These are phyloP conservation scores for Auriscalpium microsporum DNA, from an alignment of 768 basidiomycete species.

Conservation along the genomic window DNA sequence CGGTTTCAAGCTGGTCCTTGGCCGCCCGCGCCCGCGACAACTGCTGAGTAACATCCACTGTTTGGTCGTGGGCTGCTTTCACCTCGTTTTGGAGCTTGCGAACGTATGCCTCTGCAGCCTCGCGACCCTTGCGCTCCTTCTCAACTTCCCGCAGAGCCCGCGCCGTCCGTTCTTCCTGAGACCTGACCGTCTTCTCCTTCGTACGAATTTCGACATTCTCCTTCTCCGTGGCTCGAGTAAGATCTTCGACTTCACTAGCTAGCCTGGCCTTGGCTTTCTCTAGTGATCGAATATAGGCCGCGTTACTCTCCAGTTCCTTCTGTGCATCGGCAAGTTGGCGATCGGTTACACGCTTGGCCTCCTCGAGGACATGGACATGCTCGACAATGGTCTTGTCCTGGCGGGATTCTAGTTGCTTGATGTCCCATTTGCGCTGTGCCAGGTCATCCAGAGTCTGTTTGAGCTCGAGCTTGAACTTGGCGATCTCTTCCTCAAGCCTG, in stretches of 20 bases:
- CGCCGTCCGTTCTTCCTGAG: conserved; percentile 52
- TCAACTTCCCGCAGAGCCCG: conserved; percentile 54
- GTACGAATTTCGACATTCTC: conserved; percentile 57
- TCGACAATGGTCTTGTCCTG: conserved; percentile 99
- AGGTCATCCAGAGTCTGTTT: conserved; percentile 76
- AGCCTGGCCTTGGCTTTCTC: conserved; percentile 73
- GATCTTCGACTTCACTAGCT: conserved; percentile 76
- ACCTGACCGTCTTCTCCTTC: conserved; percentile 58
- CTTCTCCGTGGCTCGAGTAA: conserved; percentile 61
- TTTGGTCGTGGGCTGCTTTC: conserved; percentile 44
- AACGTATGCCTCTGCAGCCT: conserved; percentile 54
- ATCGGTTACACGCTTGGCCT: conserved; percentile 92
- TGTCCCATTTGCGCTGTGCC: conserved; percentile 75
- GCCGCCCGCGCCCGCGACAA: conserved; percentile 46
- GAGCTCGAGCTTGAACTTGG: conserved; percentile 70
- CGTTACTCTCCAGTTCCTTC: conserved; percentile 65
- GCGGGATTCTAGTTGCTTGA: conserved; percentile 74
- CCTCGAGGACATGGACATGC: conserved; percentile 92
- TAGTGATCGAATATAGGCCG: conserved; percentile 72
- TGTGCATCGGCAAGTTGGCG: conserved; percentile 80
- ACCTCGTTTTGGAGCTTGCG: conserved; percentile 56
- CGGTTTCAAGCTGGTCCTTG: conserved; percentile 57
- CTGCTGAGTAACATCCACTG: conserved; percentile 46
- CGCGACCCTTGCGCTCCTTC: conserved; percentile 56
- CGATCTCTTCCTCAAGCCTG: conserved; percentile 57